These are phyloP conservation scores for Pseudozyma tsukubaensis DNA, from an alignment of 1,284 basidiomycete genomes.

Conservation along the genomic window DNA sequence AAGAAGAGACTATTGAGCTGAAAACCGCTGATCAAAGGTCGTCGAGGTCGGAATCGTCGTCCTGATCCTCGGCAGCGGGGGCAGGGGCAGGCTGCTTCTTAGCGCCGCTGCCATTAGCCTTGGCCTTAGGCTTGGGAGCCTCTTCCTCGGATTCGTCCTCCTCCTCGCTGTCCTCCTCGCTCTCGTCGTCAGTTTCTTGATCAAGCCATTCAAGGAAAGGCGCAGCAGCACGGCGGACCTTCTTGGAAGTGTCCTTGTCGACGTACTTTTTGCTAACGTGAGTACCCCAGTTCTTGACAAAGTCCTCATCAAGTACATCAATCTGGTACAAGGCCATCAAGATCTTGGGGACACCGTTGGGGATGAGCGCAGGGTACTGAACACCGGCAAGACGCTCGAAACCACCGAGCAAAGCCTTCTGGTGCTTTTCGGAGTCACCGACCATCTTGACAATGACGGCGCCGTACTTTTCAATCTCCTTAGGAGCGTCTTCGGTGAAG, in stretches of 20 bases:
- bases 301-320: slow-evolving; percentile 91
- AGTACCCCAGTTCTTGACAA: slow-evolving; percentile 91
- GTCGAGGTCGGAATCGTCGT: slow-evolving; percentile 62
- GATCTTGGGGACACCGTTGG: slow-evolving; percentile 81
- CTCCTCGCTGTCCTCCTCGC: slow-evolving; percentile 64
- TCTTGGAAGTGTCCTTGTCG: slow-evolving; percentile 93
- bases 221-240: slow-evolving; percentile 92
- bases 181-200: slow-evolving; percentile 63
- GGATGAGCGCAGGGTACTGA: slow-evolving; percentile 61
- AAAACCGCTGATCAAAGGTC: slow-evolving; percentile 49
- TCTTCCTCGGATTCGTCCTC: slow-evolving; percentile 53
- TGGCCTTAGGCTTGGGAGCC: slow-evolving; percentile 23
- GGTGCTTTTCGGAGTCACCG: slow-evolving; percentile 82
- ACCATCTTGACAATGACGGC: slow-evolving; percentile 81
- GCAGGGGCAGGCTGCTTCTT: slow-evolving; percentile 24
- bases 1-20: too few species aligned
- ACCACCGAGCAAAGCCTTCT: slow-evolving; percentile 84
- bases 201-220: slow-evolving; percentile 79
- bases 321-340: slow-evolving; percentile 94
- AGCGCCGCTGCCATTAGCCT: slow-evolving; percentile 22
- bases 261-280: slow-evolving; percentile 97
- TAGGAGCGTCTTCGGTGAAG: slow-evolving; percentile 81
- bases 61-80: slow-evolving; percentile 49
- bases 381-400: slow-evolving; percentile 66
- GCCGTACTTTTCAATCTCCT: slow-evolving; percentile 80